These are phyloP conservation scores for Dictyostelium firmibasis DNA, from an alignment of 78 protist genomes.

Conservation along the genomic window DNA sequence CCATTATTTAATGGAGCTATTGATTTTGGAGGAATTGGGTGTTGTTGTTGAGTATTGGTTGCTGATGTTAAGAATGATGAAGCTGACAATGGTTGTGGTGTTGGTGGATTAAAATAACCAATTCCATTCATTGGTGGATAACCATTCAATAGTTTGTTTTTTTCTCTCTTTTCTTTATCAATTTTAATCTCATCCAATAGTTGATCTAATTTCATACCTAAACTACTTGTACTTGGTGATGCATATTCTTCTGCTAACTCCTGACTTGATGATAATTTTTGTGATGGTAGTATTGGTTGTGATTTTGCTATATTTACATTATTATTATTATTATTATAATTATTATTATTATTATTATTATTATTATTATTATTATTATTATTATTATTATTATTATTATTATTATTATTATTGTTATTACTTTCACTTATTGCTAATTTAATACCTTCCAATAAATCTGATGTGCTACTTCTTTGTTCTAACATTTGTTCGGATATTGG, in stretches of 20 bases:
- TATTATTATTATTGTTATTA: background rate
- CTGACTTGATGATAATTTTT: background rate
- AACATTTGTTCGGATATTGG: background rate
- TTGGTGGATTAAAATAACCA: background rate
- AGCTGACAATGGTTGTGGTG: background rate
- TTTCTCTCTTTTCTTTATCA: conserved; percentile 36
- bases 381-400: background rate
- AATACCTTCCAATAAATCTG: background rate
- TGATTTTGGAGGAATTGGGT: background rate
- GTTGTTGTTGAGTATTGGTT: background rate
- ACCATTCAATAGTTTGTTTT: conserved; percentile 4
- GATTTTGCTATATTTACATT: background rate
- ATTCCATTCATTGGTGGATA: background rate
- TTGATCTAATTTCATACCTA: conserved; percentile 34
- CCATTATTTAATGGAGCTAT: background rate
- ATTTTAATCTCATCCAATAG: conserved; percentile 31
- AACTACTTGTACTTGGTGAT: background rate
- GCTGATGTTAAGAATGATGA: background rate
- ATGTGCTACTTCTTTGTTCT: background rate
- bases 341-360: background rate
- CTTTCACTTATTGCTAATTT: background rate
- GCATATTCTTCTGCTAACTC: background rate
- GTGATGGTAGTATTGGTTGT: background rate
- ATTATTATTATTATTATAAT: background rate
- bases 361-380: background rate